Conservation (phyloP, 495 filamentous ascomycete species). For the Tuber borchii region DNA sequence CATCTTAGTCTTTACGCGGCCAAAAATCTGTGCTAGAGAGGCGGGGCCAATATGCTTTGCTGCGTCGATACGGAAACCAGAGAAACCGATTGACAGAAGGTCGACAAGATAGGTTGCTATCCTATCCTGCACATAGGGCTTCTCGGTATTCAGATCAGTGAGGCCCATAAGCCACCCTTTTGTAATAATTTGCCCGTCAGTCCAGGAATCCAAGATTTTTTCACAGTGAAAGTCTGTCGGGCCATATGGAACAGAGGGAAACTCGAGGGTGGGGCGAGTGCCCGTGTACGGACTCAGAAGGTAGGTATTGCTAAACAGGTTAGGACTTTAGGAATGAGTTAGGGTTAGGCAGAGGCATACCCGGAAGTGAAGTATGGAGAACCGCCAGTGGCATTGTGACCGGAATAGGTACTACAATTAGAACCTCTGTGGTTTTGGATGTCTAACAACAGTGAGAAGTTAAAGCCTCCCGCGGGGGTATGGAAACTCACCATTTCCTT, state of each 20-base stretch:
- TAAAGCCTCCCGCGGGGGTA: neutral
- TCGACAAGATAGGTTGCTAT: slow-evolving; percentile 42
- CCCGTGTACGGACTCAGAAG: slow-evolving; percentile 40
- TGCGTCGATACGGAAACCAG: slow-evolving; percentile 41
- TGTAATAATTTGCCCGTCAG: slow-evolving; percentile 39
- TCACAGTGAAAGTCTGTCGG: slow-evolving; percentile 44
- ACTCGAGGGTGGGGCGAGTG: slow-evolving; percentile 41
- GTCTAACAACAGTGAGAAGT: slow-evolving; percentile 17
- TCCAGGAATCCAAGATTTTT: slow-evolving; percentile 36
- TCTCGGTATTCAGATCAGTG: slow-evolving; percentile 43
- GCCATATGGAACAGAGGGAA: slow-evolving; percentile 42
- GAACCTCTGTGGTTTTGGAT: slow-evolving; percentile 41
- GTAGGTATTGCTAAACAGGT: slow-evolving; percentile 35
- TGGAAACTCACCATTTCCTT: slow-evolving; percentile 29
- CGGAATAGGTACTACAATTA: slow-evolving; percentile 34
- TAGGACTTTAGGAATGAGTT: neutral
- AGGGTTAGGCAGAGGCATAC: neutral
- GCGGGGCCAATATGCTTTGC: slow-evolving; percentile 42
- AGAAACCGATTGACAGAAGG: slow-evolving; percentile 42
- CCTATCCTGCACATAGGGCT: slow-evolving; percentile 42
- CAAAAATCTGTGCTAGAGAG: slow-evolving; percentile 36
- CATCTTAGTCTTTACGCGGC: slow-evolving; percentile 33
- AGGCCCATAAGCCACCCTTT: slow-evolving; percentile 42
- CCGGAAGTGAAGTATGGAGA: slow-evolving; percentile 42
- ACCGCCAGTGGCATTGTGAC: slow-evolving; percentile 42